Evolutionary conservation across 2,329 filamentous ascomycete species (phyloP).

Genomic region (Dothidotthia symphoricarpi): DNA sequence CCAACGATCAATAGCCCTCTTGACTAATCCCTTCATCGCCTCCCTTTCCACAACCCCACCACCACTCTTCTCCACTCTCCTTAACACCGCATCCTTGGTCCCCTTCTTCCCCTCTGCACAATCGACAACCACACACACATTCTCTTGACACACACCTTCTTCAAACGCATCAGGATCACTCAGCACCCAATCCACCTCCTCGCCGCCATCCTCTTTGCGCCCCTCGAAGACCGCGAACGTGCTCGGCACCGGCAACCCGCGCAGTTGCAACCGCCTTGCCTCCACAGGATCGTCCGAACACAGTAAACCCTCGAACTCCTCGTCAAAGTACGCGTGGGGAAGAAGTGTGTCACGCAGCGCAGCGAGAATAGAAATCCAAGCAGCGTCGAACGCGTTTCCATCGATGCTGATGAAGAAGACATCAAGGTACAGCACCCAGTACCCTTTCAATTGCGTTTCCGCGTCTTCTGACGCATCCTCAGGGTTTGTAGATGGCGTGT

Average conservation of each 20-base stretch:
- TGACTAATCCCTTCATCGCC: slow-evolving; percentile 60
- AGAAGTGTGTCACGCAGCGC: slow-evolving; percentile 76
- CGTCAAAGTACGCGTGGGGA: slow-evolving; percentile 78
- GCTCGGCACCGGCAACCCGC: slow-evolving; percentile 69
- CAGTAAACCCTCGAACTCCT: slow-evolving; percentile 73
- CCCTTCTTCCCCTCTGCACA: slow-evolving; percentile 59
- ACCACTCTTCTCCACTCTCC: slow-evolving; percentile 80
- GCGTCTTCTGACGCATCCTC: slow-evolving; percentile 50
- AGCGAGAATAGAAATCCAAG: slow-evolving; percentile 80
- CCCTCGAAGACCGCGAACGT: slow-evolving; percentile 71
- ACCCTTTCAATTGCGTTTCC: slow-evolving; percentile 66
- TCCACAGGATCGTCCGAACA: slow-evolving; percentile 64
- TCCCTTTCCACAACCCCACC: slow-evolving; percentile 67
- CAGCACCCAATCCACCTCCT: slow-evolving; percentile 63
- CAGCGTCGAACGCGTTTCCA: slow-evolving; percentile 86
- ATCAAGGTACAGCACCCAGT: slow-evolving; percentile 94
- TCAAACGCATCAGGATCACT: slow-evolving; percentile 89
- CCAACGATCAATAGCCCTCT: slow-evolving; percentile 64
- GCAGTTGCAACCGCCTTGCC: slow-evolving; percentile 58
- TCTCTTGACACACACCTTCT: slow-evolving; percentile 79
- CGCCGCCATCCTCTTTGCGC: slow-evolving; percentile 43
- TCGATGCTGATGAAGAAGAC: slow-evolving; percentile 92
- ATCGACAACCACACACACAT: slow-evolving; percentile 80
- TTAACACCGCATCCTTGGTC: slow-evolving; percentile 62
- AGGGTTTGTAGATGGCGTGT: slow-evolving; percentile 51